Percentiles rank a stretch among this genome's conserved stretches.
phyloP scores from a whole-genome alignment of 176 grass and related monocot genomes.

The Carex pumila region DNA sequence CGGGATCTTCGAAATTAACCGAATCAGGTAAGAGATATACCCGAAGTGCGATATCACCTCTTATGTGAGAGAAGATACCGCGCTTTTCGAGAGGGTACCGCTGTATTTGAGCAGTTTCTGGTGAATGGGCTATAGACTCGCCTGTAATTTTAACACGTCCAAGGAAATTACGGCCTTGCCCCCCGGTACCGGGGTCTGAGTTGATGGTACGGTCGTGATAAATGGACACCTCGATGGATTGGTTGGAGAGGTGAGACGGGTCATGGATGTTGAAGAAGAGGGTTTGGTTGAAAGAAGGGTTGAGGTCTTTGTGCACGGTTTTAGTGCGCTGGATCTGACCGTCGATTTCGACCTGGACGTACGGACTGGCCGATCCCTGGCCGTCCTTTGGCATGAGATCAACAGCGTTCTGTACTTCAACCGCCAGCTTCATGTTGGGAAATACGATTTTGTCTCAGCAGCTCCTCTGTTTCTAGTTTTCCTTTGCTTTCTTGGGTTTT shows the following conservation, averaged over 20 bases:
- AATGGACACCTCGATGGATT: slow-evolving; percentile 23
- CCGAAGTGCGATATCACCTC: slow-evolving; percentile 34
- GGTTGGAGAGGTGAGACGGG: slow-evolving; percentile 19
- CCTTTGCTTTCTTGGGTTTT: background rate
- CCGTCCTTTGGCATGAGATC: slow-evolving; percentile 42
- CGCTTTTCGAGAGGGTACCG: slow-evolving; percentile 43
- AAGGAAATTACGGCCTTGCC: slow-evolving; percentile 19
- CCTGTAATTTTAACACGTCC: slow-evolving; percentile 32
- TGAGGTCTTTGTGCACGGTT: slow-evolving; percentile 32
- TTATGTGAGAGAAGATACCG: slow-evolving; percentile 31
- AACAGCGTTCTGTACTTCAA: slow-evolving; percentile 31
- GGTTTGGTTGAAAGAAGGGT: slow-evolving; percentile 34
- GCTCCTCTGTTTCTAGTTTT: background rate
- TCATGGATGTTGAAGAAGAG: slow-evolving; percentile 31
- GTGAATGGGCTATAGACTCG: slow-evolving; percentile 1
- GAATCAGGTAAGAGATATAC: slow-evolving; percentile 19
- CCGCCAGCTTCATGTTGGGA: slow-evolving; percentile 32
- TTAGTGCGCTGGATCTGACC: slow-evolving; percentile 36
- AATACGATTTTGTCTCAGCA: background rate
- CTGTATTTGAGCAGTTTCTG: background rate
- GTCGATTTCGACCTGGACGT: slow-evolving; percentile 40
- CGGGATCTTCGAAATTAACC: background rate
- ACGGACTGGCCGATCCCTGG: slow-evolving; percentile 30
- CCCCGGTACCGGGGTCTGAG: background rate
- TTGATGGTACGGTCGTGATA: slow-evolving; percentile 11